Base-by-base conservation (phyloP, 306 rosid genomes). In the Mimosa pudica region DNA sequence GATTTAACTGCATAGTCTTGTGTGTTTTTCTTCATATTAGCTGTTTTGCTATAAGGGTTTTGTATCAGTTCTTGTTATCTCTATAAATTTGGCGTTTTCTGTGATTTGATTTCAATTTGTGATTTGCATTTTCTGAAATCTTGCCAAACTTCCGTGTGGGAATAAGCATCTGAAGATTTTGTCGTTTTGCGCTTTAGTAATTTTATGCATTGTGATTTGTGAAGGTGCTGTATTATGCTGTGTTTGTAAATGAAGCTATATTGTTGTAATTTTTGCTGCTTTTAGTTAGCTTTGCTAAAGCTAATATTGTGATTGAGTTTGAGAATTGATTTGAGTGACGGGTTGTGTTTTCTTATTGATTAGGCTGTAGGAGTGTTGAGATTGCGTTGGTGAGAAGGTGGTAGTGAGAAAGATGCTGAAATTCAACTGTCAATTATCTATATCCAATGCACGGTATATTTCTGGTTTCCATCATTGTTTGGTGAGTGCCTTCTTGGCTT, bases 341-440 rank as follows among this genome's bases (percentile, higher is more conserved):
- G 49, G 20, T 55, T 54, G 30, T 52, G 41, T 52, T 77, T 82
- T 57, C 71, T 24, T 12, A 45, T 33, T 81, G 58, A 66, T 52
- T 78, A 57, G 70, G 71, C 24, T 52, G 41, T 8, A 51, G 67
- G 72, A 61, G 57, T 70, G 78, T 73, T 76, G 64, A 41, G 76
- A 67, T 55, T 80, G 24, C 65, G 80, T 12, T 61, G 82, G 55
- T 8, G 91, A 85, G 80, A 82, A 76, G 61, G 82, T 82, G 75
- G 66, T 86, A 11, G 73, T 78, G 78, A 80, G 82, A 81, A 84
- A 80, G 63, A 88, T 88, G 89, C 89, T 87, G 73, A 83, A 87
- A 85, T 85, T 85, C 62, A 77, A 85, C 85, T 83, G 87, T 47
- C 86, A 81, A 72, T 58, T 76, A 30, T 80, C 86, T 65, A 20